Evolutionary conservation across 2,329 filamentous ascomycete genomes (phyloP).

Genomic region (Diplocarpon mali): DNA sequence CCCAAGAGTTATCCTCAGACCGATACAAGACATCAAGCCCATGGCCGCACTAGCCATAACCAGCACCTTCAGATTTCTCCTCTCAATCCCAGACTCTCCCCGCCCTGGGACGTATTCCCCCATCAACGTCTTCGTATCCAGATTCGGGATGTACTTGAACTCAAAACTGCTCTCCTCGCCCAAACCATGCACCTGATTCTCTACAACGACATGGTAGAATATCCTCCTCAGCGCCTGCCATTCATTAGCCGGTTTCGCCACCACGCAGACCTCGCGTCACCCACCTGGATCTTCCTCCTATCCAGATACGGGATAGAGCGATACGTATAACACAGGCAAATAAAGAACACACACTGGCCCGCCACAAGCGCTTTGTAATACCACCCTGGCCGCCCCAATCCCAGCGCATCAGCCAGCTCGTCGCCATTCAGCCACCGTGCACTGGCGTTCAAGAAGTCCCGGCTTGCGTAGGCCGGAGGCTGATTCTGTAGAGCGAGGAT

Average conservation of each 20-base stretch:
- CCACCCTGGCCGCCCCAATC: conserved; percentile 13
- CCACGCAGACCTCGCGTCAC: too few species aligned
- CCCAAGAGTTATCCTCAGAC: conserved; percentile 10
- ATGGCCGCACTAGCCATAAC: conserved; percentile 29
- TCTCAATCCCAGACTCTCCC: conserved; percentile 32
- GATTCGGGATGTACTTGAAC: conserved; percentile 58
- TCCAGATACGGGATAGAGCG: conserved; percentile 37
- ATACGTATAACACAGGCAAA: conserved; percentile 31
- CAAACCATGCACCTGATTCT: conserved; percentile 48
- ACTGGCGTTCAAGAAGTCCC: conserved; percentile 56
- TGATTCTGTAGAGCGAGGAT: conserved; percentile 55
- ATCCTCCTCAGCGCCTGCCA: conserved; percentile 22
- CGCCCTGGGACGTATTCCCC: conserved; percentile 24
- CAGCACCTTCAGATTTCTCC: conserved; percentile 36
- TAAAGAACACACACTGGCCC: conserved; percentile 23
- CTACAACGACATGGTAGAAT: conserved; percentile 50
- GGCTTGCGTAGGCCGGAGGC: conserved; percentile 53
- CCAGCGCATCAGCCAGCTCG: conserved; percentile 47
- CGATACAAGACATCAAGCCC: conserved; percentile 23
- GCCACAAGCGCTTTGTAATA: conserved; percentile 22
- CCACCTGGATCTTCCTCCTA: conserved; percentile 38
- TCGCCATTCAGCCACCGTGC: conserved; percentile 61
- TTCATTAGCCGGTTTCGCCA: background rate
- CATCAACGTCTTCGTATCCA: conserved; percentile 30
- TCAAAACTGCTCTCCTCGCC: conserved; percentile 53